Conservation (phyloP, 768 basidiomycete genomes). For the Calocera cornea region DNA sequence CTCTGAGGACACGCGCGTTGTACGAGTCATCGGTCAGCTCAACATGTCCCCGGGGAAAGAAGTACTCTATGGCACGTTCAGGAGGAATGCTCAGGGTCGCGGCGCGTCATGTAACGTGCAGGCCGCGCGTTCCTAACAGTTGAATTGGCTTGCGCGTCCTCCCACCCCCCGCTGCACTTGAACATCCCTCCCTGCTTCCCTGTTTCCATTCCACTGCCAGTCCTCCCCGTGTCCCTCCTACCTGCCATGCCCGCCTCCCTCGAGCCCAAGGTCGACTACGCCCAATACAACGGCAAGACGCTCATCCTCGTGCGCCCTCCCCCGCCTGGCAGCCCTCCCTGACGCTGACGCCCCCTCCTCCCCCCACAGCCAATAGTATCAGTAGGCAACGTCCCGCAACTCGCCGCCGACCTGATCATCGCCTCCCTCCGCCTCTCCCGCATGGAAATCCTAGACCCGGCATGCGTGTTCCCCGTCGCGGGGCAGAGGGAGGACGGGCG, state of each 20-base stretch:
- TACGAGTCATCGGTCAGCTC: too few relatives aligned
- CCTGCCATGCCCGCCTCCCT: neutral
- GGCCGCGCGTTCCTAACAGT: neutral
- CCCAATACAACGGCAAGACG: neutral
- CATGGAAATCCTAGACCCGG: conserved; percentile 50
- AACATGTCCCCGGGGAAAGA: too few relatives aligned
- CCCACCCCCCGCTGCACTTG: too few relatives aligned
- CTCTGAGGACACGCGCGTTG: too few relatives aligned
- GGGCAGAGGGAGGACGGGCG: conserved; percentile 53
- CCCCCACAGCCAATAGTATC: conserved; percentile 52
- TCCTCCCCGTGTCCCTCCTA: too few relatives aligned
- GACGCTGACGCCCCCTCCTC: neutral
- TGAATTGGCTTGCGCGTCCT: neutral
- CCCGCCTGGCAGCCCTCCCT: neutral
- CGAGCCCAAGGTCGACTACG: neutral
- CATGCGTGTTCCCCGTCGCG: conserved; percentile 52
- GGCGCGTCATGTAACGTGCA: too few relatives aligned
- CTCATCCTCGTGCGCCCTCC: neutral
- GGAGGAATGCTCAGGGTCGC: too few relatives aligned
- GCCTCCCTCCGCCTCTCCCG: conserved; percentile 45
- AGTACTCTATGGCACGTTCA: too few relatives aligned
- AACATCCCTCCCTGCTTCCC: too few relatives aligned
- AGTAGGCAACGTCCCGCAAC: conserved; percentile 66
- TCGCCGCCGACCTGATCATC: conserved; percentile 62
- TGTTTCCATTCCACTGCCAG: too few relatives aligned